Evolutionary conservation across 2,329 filamentous ascomycete genomes (phyloP).

Genomic region (Diaporthe batatas): DNA sequence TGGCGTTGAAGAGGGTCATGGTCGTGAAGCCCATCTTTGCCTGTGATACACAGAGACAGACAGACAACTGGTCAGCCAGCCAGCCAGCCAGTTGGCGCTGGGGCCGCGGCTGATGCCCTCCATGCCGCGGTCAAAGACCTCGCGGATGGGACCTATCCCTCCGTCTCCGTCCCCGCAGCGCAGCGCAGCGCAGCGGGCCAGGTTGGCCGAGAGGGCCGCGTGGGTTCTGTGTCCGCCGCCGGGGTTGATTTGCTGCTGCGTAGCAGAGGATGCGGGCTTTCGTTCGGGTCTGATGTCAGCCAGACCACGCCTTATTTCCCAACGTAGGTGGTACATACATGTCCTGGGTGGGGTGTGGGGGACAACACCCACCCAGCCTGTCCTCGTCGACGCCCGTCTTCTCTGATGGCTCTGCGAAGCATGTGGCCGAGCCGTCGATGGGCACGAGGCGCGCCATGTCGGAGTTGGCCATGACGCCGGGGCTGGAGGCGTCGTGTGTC

Average conservation of each 20-base stretch:
- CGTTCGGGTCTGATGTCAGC: neutral
- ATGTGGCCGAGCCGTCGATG: neutral
- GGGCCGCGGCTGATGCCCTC: slow-evolving; percentile 13
- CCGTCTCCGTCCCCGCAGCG: no score
- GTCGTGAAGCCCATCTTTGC: slow-evolving; percentile 26
- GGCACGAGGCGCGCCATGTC: slow-evolving; percentile 21
- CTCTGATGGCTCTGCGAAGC: neutral
- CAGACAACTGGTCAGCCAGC: no score
- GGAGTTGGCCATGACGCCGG: slow-evolving; percentile 18
- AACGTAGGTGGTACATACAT: no score
- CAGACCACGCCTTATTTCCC: no score
- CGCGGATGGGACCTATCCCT: no score
- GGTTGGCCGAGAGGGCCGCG: slow-evolving; percentile 5
- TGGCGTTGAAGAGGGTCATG: slow-evolving; percentile 23
- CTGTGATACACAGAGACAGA: neutral
- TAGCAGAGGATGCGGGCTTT: slow-evolving; percentile 18
- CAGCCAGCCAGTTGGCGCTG: no score
- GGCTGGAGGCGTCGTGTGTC: slow-evolving; percentile 14
- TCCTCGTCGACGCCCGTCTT: slow-evolving; percentile 5
- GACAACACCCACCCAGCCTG: neutral
- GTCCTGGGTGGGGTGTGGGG: no score
- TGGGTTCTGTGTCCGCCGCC: neutral
- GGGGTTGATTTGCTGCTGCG: neutral
- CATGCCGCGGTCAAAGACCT: neutral
- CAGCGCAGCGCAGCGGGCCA: no score